phyloP scores from a whole-genome alignment of 176 grass and related monocot genomes.

The Luzula sylvatica region DNA sequence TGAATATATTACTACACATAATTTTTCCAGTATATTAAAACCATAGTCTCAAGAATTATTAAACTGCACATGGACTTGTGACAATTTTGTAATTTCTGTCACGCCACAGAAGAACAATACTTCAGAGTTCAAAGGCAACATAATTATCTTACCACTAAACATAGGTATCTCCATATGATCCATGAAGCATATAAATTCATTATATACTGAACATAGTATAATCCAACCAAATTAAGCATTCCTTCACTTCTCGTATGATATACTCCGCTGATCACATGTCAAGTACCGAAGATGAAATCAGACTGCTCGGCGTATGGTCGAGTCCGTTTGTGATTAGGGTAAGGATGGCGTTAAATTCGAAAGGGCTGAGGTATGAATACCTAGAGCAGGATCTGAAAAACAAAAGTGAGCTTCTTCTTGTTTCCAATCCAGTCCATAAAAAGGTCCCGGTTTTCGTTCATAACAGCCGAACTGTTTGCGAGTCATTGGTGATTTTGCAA shows the following conservation, averaged over 20 bases:
- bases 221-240: no score
- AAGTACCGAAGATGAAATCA: background rate
- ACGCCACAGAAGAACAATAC: no score
- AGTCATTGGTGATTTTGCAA: slow-evolving; percentile 11
- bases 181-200: no score
- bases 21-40: no score
- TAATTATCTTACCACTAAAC: no score
- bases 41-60: no score
- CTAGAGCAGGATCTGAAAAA: background rate
- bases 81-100: no score
- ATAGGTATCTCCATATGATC: no score
- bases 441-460: slow-evolving; percentile 4
- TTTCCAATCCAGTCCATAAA: slow-evolving; percentile 2
- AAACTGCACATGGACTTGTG: no score
- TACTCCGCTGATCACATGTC: background rate
- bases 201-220: no score
- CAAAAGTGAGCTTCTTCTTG: slow-evolving; percentile 14
- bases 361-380: slow-evolving; percentile 4
- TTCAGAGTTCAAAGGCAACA: no score
- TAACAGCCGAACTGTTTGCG: background rate
- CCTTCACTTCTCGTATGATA: background rate
- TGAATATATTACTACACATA: no score
- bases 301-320: background rate
- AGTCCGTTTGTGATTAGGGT: slow-evolving; percentile 7
- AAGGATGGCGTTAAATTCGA: background rate